Conservation (phyloP, 768 basidiomycete species). For the Leucocoprinus sp. region DNA sequence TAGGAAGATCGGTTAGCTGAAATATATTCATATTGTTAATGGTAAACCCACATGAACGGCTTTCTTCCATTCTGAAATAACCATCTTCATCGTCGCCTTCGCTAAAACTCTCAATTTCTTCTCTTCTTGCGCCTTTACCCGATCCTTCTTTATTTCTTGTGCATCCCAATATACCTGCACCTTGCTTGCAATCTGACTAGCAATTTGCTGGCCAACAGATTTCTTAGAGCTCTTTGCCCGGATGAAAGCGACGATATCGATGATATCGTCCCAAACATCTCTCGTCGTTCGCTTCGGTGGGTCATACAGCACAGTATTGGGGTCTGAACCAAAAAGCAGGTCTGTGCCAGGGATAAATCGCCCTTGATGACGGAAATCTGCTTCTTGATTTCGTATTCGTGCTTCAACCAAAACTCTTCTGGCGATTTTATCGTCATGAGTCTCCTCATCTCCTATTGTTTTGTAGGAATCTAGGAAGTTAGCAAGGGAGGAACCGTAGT, state of each 20-base stretch:
- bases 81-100: conserved; percentile 61
- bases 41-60: conserved; percentile 63
- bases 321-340: conserved; percentile 23
- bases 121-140: conserved; percentile 53
- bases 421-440: conserved; percentile 26
- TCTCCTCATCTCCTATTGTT: conserved; percentile 41
- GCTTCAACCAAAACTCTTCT: conserved; percentile 23
- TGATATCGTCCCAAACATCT: conserved; percentile 55
- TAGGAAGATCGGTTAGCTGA: conserved; percentile 19
- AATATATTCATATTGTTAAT: background rate
- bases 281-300: conserved; percentile 26
- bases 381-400: conserved; percentile 25
- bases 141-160: conserved; percentile 54
- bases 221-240: conserved; percentile 21
- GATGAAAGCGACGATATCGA: conserved; percentile 33
- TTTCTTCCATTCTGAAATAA: conserved; percentile 80
- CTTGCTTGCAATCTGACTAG: conserved; percentile 53
- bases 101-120: conserved; percentile 56
- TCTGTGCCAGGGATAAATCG: conserved; percentile 32
- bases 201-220: conserved; percentile 28
- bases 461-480: conserved; percentile 57
- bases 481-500: conserved; percentile 45
- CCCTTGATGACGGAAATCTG: conserved; percentile 26
- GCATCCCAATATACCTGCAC: conserved; percentile 73
- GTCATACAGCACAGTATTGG: conserved; percentile 16